Percentiles rank a stretch among this genome's conserved stretches.
These are phyloP conservation scores for Purpureocillium lavendulum DNA, from an alignment of 2,329 filamentous ascomycete genomes.

Conservation along the genomic window DNA sequence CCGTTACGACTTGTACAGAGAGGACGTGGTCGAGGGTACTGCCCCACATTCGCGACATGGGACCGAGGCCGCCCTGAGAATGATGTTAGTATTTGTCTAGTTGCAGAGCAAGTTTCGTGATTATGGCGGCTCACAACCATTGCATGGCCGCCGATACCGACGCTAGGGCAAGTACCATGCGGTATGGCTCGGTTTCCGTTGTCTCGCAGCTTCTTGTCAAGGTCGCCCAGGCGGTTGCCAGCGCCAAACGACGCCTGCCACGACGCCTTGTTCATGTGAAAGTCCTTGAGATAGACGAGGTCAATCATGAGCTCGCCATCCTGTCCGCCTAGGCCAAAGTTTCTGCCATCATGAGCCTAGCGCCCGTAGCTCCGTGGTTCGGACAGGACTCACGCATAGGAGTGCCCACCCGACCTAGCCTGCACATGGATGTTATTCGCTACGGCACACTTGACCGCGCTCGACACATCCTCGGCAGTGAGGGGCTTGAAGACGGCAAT, in stretches of 20 bases:
- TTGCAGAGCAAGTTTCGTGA: not conserved
- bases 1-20: conserved; percentile 48
- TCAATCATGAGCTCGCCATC: conserved; percentile 47
- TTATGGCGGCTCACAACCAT: conserved; percentile 43
- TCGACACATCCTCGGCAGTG: conserved; percentile 44
- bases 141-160: conserved; percentile 50
- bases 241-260: conserved; percentile 48
- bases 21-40: conserved; percentile 45
- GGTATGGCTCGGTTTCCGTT: conserved; percentile 47
- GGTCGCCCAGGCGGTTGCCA: conserved; percentile 41
- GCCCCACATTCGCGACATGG: conserved; percentile 53
- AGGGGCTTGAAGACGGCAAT: conserved; percentile 47
- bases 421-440: conserved; percentile 45
- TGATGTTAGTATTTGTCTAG: not conserved
- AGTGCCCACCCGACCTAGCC: conserved; percentile 56
- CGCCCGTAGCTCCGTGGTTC: too few relatives aligned
- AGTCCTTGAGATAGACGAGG: conserved; percentile 41
- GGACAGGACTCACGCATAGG: conserved; percentile 40
- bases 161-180: conserved; percentile 51
- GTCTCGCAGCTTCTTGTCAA: conserved; percentile 40
- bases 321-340: conserved; percentile 38
- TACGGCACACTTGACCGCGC: conserved; percentile 48
- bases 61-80: conserved; percentile 45
- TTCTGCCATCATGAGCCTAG: too few relatives aligned
- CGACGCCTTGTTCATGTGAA: conserved; percentile 41